Conservation (phyloP, 345 rosid species). For the Sisymbrium irio region DNA sequence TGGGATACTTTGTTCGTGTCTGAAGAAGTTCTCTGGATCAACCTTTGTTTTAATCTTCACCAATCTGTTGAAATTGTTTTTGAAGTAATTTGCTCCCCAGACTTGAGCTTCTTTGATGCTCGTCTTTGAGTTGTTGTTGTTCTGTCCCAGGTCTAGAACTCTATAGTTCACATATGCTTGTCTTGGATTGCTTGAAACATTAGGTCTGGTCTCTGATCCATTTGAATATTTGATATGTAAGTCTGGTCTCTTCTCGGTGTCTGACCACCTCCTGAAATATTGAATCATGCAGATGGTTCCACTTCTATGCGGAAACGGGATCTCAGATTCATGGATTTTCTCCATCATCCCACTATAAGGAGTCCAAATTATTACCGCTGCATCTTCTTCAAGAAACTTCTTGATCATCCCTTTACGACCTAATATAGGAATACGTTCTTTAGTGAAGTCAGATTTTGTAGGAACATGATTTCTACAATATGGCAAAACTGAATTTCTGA, state of each 20-base stretch:
- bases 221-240: constrained; percentile 22
- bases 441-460: constrained; percentile 39
- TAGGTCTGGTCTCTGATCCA: constrained; percentile 49
- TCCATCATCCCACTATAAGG: background rate
- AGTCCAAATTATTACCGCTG: background rate
- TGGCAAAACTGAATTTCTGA: no score
- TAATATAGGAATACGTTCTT: background rate
- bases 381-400: background rate
- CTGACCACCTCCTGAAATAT: background rate
- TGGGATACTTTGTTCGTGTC: constrained; percentile 41
- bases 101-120: constrained; percentile 36
- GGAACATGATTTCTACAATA: no score
- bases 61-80: constrained; percentile 36
- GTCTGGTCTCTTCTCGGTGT: background rate
- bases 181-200: constrained; percentile 51
- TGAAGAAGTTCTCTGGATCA: constrained; percentile 46
- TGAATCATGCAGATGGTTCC: background rate
- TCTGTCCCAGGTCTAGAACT: constrained; percentile 63
- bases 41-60: constrained; percentile 31
- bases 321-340: background rate
- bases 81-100: constrained; percentile 45
- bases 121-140: constrained; percentile 16
- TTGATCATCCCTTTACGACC: background rate
- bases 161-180: constrained; percentile 59
- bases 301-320: background rate